phyloP scores from a whole-genome alignment of 495 filamentous ascomycete genomes.

The Xylaria telfairii region DNA sequence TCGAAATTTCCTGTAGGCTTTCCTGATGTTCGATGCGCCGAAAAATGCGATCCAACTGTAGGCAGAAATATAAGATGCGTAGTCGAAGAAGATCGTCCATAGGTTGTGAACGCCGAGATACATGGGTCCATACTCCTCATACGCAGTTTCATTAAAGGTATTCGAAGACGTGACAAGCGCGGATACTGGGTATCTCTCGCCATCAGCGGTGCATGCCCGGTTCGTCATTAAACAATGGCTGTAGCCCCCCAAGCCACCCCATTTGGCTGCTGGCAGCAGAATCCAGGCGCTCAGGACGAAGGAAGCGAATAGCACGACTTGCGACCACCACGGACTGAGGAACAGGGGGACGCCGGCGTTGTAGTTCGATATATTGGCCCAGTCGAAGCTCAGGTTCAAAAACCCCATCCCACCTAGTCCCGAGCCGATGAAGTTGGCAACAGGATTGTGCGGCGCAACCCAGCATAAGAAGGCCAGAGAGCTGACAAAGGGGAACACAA shows the following conservation, averaged over 20 bases:
- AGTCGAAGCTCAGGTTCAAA: conserved; percentile 62
- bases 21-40: conserved; percentile 53
- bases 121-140: conserved; percentile 55
- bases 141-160: conserved; percentile 60
- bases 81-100: conserved; percentile 65
- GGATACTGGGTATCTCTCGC: conserved; percentile 54
- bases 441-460: conserved; percentile 61
- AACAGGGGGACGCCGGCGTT: conserved; percentile 55
- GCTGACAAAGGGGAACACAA: conserved; percentile 61
- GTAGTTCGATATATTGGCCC: conserved; percentile 61
- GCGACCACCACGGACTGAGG: conserved; percentile 62
- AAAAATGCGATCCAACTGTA: conserved; percentile 63
- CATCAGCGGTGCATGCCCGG: conserved; percentile 52
- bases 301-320: conserved; percentile 58
- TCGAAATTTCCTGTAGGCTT: conserved; percentile 48
- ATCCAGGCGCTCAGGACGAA: conserved; percentile 64
- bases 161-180: conserved; percentile 54
- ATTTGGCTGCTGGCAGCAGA: conserved; percentile 61
- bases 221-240: conserved; percentile 62
- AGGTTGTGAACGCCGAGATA: conserved; percentile 60
- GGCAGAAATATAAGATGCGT: conserved; percentile 61
- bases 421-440: conserved; percentile 64
- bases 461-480: conserved; percentile 67
- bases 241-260: conserved; percentile 57
- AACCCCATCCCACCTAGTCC: conserved; percentile 65